Evolutionary conservation across 2,329 filamentous ascomycete genomes (phyloP), one percentile per base, ranked within the genome.

Genomic region (Penicillium paneum): DNA sequence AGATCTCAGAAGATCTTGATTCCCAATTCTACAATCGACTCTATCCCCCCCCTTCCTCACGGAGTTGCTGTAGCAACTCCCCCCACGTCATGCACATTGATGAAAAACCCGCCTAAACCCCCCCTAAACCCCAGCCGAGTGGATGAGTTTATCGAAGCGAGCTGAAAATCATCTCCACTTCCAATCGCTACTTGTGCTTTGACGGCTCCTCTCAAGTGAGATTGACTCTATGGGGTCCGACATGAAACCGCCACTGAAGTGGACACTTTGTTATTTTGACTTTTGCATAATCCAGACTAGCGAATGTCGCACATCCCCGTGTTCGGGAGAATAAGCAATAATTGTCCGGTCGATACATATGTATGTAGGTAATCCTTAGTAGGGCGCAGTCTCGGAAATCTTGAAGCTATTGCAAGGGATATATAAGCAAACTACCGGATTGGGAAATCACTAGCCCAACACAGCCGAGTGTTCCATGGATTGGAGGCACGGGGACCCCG

Each of bases 401-500:
- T 28, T 44, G 48, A 57, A 15, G 19, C 13, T 28, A 35, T 39
- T 28, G 32, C 48, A 52, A 47, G 44, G 35, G 24, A 40, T 38
- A 5, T 5, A 10, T 59, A 64, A 65, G 47, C 60, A 64, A 56
- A 64, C 56, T 64, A 58, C 63, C 63, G 15, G 5, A 59, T 66
- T 57, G 36, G 63, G 62, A 51, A 51, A 57, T 56, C 48, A 52
- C 47, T 32, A 29, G 35, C 32, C 35, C 36, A 28, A 41, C 26
- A 32, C 26, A 57, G 10, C 6, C 11, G 12, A 36, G 13, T 10
- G 31, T 36, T 57, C 59, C 63, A 64, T 64, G 62, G 62, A 59
- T 56, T 24, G 8, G 10, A 52, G 41, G 38, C 42, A 56, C 55
- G 58, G 56, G 19, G 39, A 54, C 52, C 35, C 58, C 57, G 51